A percentile compares a stretch with the other conserved stretches of the same genome.
Conservation (phyloP, 257 asterid genomes). For the Primulina eburnea region DNA sequence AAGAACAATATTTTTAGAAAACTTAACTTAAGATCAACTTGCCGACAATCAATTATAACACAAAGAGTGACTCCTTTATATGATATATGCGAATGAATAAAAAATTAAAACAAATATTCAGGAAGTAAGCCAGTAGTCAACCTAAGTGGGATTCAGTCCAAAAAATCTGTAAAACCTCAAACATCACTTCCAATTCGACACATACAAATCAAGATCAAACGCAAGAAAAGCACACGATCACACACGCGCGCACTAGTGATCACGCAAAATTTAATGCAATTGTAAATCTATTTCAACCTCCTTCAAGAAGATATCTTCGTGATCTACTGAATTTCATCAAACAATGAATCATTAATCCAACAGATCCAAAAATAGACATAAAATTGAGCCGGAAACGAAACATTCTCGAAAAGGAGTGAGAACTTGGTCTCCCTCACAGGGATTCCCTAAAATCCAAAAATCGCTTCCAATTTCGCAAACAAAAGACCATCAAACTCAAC, state of each 20-base stretch:
- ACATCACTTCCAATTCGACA: not conserved
- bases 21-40: conserved; percentile 15
- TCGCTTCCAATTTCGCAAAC: not conserved
- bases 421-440: no score
- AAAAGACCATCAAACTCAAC: not conserved
- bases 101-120: not conserved
- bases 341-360: not conserved
- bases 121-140: conserved; percentile 30
- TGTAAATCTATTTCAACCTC: not conserved
- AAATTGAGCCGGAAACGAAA: no score
- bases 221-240: not conserved
- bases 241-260: not conserved
- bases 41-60: conserved; percentile 11
- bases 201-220: not conserved
- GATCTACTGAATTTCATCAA: not conserved
- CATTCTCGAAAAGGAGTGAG: no score
- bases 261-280: not conserved
- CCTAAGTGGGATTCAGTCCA: conserved; percentile 9
- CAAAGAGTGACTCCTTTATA: not conserved
- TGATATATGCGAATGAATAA: not conserved
- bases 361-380: no score
- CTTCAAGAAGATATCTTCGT: not conserved
- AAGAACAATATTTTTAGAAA: not conserved
- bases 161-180: not conserved
- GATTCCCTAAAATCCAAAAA: no score